Evolutionary conservation across 2,329 filamentous ascomycete genomes (phyloP).

Genomic region (Colletotrichum falcatum): DNA sequence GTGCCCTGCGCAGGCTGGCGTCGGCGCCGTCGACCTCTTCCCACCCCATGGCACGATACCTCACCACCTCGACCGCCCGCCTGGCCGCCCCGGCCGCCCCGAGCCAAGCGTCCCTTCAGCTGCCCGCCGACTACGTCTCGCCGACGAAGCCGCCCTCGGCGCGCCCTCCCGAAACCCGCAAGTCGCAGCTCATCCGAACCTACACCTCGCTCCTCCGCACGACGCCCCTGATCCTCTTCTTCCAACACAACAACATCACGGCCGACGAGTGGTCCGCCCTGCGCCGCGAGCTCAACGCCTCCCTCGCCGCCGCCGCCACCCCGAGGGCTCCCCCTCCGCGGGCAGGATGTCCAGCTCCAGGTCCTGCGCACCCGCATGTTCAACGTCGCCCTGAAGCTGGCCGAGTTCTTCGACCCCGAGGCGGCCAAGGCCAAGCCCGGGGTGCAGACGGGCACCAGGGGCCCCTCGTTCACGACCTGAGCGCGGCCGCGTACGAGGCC

Average conservation of each 20-base stretch:
- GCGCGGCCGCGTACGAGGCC: constrained; percentile 62
- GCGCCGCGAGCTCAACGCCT: constrained; percentile 57
- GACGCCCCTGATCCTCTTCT: constrained; percentile 86
- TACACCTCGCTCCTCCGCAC: constrained; percentile 91
- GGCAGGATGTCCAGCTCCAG: constrained; percentile 78
- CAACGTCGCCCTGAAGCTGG: constrained; percentile 83
- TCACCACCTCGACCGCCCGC: constrained; percentile 29
- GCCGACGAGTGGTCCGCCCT: constrained; percentile 71
- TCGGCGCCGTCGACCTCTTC: constrained; percentile 22
- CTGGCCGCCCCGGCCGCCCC: constrained; percentile 46
- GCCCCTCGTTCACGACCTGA: constrained; percentile 64
- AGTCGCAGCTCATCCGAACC: constrained; percentile 86
- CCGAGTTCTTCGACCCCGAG: constrained; percentile 80
- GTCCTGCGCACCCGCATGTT: constrained; percentile 93
- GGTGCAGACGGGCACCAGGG: constrained; percentile 47
- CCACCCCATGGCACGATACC: constrained; percentile 25
- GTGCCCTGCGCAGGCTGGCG: constrained; percentile 39
- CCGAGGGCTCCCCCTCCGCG: constrained; percentile 61
- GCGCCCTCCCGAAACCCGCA: constrained; percentile 86
- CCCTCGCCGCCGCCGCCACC: constrained; percentile 57
- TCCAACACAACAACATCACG: constrained; percentile 77
- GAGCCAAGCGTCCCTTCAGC: constrained; percentile 45
- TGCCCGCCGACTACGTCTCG: constrained; percentile 65
- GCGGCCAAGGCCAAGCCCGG: constrained; percentile 45
- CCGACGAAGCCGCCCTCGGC: constrained; percentile 88